Evolutionary conservation across 768 basidiomycete genomes (phyloP), one percentile per base, ranked within the genome.

Genomic region (Lactifluus rugatus): DNA sequence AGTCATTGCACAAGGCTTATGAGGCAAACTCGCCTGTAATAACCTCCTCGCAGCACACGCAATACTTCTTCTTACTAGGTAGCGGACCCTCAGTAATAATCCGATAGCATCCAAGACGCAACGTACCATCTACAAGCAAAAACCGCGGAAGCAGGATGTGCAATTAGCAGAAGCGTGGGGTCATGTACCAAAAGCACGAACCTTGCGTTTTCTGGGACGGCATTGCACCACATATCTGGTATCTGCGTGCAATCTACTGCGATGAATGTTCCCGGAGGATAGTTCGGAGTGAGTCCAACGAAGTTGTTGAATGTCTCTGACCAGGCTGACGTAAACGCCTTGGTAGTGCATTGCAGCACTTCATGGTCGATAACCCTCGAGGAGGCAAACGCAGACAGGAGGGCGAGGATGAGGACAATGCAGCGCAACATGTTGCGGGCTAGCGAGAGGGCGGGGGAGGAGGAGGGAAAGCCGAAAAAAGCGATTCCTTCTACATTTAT

Each of bases 321-420:
- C 59, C 59, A 60, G 44, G 59, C 39, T 0, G 54, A 46, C 13
- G 59, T 56, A 45, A 56, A 60, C 4, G 54, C 59, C 45, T 60
- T 60, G 26, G 59, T 60, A 28, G 59, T 56, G n/a, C 59, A 60
- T 31, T 60, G 59, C 21, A 60, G 44, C n/a, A 60, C 59, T 14
- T 56, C 49, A 14, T 56, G 54, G 28, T 60, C 49, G 19, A 51
- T 52, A 34, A 19, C 48, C 36, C 10, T 45, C 25, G 45, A 37
- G 19, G 54, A 60, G 14, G 54, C 54, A 17, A 46, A 36, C 9
- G 36, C 2, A n/a, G 32, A 26, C 1, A 41, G n/a, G 9, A 51
- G 3, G 36, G 25, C 6, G 49, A 50, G 5, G 49, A 52, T 23
- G 31, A 56, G 14, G n/a, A 11, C 17, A 11, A 13, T 3, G 34